Conservation (phyloP, 352 stramenopile species). For the Pythium scleroteichum region DNA sequence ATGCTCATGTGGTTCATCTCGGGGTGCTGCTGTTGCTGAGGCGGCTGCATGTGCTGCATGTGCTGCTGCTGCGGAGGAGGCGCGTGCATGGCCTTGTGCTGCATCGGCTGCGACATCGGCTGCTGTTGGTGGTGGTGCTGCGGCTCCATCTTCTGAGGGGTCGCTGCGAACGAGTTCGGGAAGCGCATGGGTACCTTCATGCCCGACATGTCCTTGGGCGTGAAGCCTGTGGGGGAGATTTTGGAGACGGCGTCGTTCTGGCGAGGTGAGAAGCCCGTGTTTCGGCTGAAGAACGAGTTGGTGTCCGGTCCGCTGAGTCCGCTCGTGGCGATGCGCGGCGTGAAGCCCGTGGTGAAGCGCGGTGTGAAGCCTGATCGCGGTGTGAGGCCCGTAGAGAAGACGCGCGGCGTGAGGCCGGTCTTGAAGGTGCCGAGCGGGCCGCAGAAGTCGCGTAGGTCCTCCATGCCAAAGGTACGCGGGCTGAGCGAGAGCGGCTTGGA, state of each 20-base stretch:
- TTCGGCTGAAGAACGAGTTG: slow-evolving; percentile 45
- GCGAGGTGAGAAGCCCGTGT: slow-evolving; percentile 57
- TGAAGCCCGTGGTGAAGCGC: slow-evolving; percentile 79
- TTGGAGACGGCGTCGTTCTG: slow-evolving; percentile 49
- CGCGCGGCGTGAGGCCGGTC: slow-evolving; percentile 75
- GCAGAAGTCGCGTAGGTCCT: slow-evolving; percentile 83
- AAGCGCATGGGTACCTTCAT: slow-evolving; percentile 80
- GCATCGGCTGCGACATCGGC: slow-evolving; percentile 19
- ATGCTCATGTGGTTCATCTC: slow-evolving; percentile 79
- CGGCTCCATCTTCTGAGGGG: slow-evolving; percentile 58
- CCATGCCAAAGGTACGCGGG: slow-evolving; percentile 81
- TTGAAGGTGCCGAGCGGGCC: slow-evolving; percentile 80
- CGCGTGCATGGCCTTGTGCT: slow-evolving; percentile 44
- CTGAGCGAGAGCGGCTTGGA: slow-evolving; percentile 78
- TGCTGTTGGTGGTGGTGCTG: slow-evolving; percentile 48
- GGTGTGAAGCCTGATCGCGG: slow-evolving; percentile 82
- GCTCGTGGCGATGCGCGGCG: slow-evolving; percentile 62
- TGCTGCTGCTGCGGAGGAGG: slow-evolving; percentile 45
- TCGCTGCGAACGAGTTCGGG: slow-evolving; percentile 54
- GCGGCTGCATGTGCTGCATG: slow-evolving; percentile 35
- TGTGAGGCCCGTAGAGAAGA: slow-evolving; percentile 81
- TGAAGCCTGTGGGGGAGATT: slow-evolving; percentile 80
- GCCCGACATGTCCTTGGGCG: slow-evolving; percentile 70
- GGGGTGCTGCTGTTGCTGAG: slow-evolving; percentile 40
- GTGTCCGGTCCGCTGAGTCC: slow-evolving; percentile 37